Evolutionary conservation across 352 stramenopile genomes (phyloP).

Genomic region (Pseudoperonospora humuli): DNA sequence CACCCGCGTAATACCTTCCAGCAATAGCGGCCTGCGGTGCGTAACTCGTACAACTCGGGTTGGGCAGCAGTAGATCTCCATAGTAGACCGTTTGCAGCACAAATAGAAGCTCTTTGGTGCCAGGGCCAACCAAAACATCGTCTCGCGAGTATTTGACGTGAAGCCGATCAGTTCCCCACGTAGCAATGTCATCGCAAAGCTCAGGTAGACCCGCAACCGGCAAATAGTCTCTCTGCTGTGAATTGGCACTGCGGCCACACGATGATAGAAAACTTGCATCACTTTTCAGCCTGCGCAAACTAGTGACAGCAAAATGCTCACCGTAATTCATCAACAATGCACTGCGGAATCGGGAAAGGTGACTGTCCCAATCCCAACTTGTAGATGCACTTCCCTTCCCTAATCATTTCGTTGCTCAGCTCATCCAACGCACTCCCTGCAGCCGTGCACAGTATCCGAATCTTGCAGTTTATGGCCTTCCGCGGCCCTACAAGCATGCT

Average conservation of each 20-base stretch:
- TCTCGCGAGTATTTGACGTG: conserved; percentile 57
- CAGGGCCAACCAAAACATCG: conserved; percentile 79
- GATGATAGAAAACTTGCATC: background rate
- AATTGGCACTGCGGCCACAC: conserved; percentile 42
- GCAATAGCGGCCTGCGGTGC: conserved; percentile 78
- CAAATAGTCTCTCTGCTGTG: conserved; percentile 78
- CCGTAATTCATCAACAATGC: conserved; percentile 82
- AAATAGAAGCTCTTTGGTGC: conserved; percentile 85
- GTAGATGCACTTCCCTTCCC: conserved; percentile 73
- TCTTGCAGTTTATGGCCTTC: conserved; percentile 84
- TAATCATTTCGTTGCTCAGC: conserved; percentile 81
- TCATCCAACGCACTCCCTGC: conserved; percentile 75
- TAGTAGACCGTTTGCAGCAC: conserved; percentile 86
- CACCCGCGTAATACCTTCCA: conserved; percentile 36
- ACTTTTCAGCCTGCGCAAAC: background rate
- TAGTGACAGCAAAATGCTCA: conserved; percentile 17
- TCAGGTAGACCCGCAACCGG: conserved; percentile 52
- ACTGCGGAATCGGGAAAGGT: conserved; percentile 81
- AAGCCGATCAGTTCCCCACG: conserved; percentile 48
- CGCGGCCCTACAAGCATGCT: conserved; percentile 36
- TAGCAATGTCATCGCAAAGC: conserved; percentile 54
- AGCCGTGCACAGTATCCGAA: conserved; percentile 76
- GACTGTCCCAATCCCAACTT: conserved; percentile 81
- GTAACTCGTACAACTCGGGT: conserved; percentile 82
- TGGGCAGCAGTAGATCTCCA: conserved; percentile 74